Conservation (phyloP, 2,329 filamentous ascomycete species). For the Thermoascus crustaceus region DNA sequence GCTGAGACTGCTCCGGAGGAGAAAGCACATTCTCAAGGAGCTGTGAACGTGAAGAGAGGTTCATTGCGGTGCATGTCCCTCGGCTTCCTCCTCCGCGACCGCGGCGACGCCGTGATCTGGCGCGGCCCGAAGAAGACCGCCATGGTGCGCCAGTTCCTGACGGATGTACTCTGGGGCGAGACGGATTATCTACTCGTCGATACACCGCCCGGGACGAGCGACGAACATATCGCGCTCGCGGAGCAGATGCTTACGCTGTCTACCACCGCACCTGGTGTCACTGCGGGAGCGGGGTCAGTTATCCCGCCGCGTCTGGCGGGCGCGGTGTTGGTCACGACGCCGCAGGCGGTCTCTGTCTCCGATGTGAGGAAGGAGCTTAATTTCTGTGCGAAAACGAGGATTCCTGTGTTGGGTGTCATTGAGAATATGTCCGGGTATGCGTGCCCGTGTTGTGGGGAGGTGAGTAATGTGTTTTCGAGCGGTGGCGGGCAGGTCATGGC, state of each 20-base stretch:
- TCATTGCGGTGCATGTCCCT: conserved; percentile 71
- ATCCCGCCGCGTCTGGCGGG: conserved; percentile 61
- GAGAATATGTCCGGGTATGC: conserved; percentile 74
- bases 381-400: conserved; percentile 77
- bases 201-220: conserved; percentile 89
- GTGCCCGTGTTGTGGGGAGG: conserved; percentile 61
- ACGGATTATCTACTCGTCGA: conserved; percentile 93
- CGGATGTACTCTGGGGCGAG: conserved; percentile 77
- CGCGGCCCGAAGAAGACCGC: conserved; percentile 97
- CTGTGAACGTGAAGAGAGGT: conserved; percentile 21
- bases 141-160: conserved; percentile 94
- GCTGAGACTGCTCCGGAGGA: conserved; percentile 25
- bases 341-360: conserved; percentile 84
- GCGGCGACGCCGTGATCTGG: conserved; percentile 94
- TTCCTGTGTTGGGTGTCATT: conserved; percentile 76
- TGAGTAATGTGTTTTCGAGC: conserved; percentile 86
- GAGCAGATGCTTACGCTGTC: conserved; percentile 62
- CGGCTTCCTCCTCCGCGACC: conserved; percentile 74
- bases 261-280: conserved; percentile 16
- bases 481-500: conserved; percentile 89
- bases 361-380: conserved; percentile 94
- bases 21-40: conserved; percentile 6
- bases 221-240: conserved; percentile 92
- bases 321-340: conserved; percentile 91
- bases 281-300: conserved; percentile 10